phyloP scores from a whole-genome alignment of 345 rosid species.

The Lepidium aucheri region DNA sequence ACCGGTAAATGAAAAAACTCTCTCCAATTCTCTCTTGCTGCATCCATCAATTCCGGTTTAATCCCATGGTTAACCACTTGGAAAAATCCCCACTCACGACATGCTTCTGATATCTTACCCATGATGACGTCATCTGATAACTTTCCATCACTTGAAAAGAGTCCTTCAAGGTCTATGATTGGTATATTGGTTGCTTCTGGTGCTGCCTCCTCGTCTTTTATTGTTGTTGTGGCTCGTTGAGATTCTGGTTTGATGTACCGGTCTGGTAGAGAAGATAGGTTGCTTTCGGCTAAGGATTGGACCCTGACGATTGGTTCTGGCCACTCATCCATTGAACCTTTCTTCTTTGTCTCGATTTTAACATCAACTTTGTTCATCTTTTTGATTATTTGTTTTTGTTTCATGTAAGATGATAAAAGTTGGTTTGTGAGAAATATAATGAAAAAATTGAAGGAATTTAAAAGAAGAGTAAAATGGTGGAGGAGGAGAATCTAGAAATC shows the following conservation, averaged over 20 bases:
- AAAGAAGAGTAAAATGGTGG: slow-evolving; percentile 21
- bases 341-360: slow-evolving; percentile 13
- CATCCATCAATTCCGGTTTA: slow-evolving; percentile 51
- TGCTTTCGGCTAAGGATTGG: slow-evolving; percentile 69
- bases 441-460: background rate
- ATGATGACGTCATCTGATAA: slow-evolving; percentile 11
- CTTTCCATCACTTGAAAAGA: slow-evolving; percentile 15
- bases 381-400: slow-evolving; percentile 1
- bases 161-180: slow-evolving; percentile 53
- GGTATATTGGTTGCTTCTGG: slow-evolving; percentile 47
- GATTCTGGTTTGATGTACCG: slow-evolving; percentile 59
- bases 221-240: slow-evolving; percentile 13
- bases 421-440: background rate
- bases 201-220: slow-evolving; percentile 6
- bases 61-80: slow-evolving; percentile 89
- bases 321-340: slow-evolving; percentile 44
- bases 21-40: slow-evolving; percentile 56
- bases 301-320: slow-evolving; percentile 95
- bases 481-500: slow-evolving; percentile 22
- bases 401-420: background rate
- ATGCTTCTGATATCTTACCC: slow-evolving; percentile 38
- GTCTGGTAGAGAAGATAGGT: slow-evolving; percentile 41
- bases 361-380: slow-evolving; percentile 23
- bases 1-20: slow-evolving; percentile 70
- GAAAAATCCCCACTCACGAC: slow-evolving; percentile 89